Evolutionary conservation across 2,329 filamentous ascomycete genomes (phyloP).

Genomic region (Geoglossum cookeanum): DNA sequence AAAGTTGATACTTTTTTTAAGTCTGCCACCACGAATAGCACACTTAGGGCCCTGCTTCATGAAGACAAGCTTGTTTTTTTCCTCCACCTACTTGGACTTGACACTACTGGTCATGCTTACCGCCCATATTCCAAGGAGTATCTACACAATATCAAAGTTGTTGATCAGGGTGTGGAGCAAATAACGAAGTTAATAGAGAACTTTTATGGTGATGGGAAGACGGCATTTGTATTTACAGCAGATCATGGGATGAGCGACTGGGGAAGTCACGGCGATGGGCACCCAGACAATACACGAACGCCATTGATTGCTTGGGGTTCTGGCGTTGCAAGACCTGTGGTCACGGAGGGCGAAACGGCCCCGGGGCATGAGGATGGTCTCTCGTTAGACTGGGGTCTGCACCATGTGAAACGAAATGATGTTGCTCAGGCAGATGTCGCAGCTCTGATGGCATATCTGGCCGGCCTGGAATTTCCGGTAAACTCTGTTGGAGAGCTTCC

Average conservation of each 20-base stretch:
- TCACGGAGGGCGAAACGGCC: constrained; percentile 32
- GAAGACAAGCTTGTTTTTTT: constrained; percentile 90
- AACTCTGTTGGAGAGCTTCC: constrained; percentile 93
- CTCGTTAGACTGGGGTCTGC: constrained; percentile 72
- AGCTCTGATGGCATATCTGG: constrained; percentile 84
- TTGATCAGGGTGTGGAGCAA: constrained; percentile 76
- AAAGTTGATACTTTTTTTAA: constrained; percentile 74
- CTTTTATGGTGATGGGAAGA: constrained; percentile 69
- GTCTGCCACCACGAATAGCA: constrained; percentile 58
- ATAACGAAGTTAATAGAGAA: constrained; percentile 62
- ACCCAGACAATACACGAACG: constrained; percentile 91
- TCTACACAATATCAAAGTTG: constrained; percentile 80
- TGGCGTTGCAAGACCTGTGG: constrained; percentile 58
- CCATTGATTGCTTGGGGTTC: constrained; percentile 88
- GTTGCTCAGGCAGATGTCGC: constrained; percentile 89
- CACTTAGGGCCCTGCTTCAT: constrained; percentile 50
- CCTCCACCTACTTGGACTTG: constrained; percentile 75
- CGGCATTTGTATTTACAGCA: constrained; percentile 89
- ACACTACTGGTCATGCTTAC: constrained; percentile 72
- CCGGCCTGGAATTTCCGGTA: constrained; percentile 74
- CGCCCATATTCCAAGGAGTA: constrained; percentile 93
- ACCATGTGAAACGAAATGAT: constrained; percentile 68
- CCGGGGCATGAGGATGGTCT: constrained; percentile 75
- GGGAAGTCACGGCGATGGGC: constrained; percentile 96
- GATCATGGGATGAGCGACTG: constrained; percentile 99